These are phyloP conservation scores for Onygena corvina DNA, from an alignment of 2,329 filamentous ascomycete genomes.

Conservation along the genomic window DNA sequence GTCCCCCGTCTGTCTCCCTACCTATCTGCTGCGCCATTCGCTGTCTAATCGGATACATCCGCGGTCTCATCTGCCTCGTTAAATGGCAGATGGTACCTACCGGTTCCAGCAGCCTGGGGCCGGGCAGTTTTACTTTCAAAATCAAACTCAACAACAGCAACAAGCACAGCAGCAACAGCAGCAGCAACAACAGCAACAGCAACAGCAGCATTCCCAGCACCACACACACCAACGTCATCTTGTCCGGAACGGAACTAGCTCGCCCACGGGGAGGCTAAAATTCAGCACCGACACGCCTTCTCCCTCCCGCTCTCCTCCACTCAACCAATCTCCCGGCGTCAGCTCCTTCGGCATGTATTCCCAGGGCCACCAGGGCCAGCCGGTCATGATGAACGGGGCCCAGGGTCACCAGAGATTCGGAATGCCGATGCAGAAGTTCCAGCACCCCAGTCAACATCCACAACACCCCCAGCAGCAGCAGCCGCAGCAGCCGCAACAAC, in stretches of 20 bases:
- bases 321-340: constrained; percentile 32
- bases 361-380: constrained; percentile 37
- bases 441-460: constrained; percentile 36
- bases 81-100: constrained; percentile 46
- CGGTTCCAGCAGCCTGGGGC: constrained; percentile 44
- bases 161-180: constrained; percentile 31
- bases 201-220: constrained; percentile 26
- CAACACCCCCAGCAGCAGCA: constrained; percentile 30
- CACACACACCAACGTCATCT: constrained; percentile 34
- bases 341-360: constrained; percentile 38
- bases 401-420: constrained; percentile 39
- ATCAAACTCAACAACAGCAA: constrained; percentile 30
- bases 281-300: constrained; percentile 38
- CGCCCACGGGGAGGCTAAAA: constrained; percentile 35
- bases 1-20: constrained; percentile 18
- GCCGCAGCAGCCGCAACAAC: constrained; percentile 27
- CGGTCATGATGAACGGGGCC: constrained; percentile 41
- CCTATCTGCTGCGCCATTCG: constrained; percentile 10
- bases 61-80: constrained; percentile 39
- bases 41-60: constrained; percentile 20
- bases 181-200: constrained; percentile 1
- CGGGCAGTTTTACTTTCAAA: constrained; percentile 39
- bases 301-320: constrained; percentile 37
- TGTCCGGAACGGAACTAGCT: constrained; percentile 36
- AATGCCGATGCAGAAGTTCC: constrained; percentile 39